Conservation (phyloP, 176 grass and related monocot genomes). For the Avena eriantha region DNA sequence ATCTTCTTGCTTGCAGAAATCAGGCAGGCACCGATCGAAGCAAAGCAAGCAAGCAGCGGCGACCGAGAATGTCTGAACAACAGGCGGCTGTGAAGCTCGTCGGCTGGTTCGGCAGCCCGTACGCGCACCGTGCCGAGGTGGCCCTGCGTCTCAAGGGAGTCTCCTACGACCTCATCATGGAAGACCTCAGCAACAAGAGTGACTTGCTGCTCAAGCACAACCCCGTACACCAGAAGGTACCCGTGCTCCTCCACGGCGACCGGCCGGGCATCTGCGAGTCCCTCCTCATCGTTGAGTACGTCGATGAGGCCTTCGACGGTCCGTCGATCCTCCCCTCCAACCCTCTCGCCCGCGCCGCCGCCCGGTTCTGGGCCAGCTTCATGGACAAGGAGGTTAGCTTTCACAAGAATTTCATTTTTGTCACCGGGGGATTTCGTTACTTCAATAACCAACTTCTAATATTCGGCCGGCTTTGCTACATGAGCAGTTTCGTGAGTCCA, state of each 20-base stretch:
- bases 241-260: constrained; percentile 50
- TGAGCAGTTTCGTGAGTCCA: not conserved
- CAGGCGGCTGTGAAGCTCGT: constrained; percentile 20
- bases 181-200: constrained; percentile 49
- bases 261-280: constrained; percentile 27
- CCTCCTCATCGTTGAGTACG: constrained; percentile 51
- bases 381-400: constrained; percentile 41
- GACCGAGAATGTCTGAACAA: not conserved
- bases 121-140: not conserved
- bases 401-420: not conserved
- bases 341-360: not conserved
- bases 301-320: constrained; percentile 49
- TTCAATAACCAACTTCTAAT: not conserved
- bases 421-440: not conserved
- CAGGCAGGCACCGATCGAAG: not conserved
- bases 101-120: not conserved
- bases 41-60: not conserved
- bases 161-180: not conserved
- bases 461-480: not conserved
- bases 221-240: constrained; percentile 56
- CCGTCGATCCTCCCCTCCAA: not conserved
- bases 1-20: not conserved
- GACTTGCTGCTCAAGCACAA: constrained; percentile 41
- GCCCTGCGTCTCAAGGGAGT: constrained; percentile 13
- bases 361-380: constrained; percentile 52